Evolutionary conservation across 1,284 basidiomycete species (phyloP).

Genomic region (Sanghuangporus sanghuang): DNA sequence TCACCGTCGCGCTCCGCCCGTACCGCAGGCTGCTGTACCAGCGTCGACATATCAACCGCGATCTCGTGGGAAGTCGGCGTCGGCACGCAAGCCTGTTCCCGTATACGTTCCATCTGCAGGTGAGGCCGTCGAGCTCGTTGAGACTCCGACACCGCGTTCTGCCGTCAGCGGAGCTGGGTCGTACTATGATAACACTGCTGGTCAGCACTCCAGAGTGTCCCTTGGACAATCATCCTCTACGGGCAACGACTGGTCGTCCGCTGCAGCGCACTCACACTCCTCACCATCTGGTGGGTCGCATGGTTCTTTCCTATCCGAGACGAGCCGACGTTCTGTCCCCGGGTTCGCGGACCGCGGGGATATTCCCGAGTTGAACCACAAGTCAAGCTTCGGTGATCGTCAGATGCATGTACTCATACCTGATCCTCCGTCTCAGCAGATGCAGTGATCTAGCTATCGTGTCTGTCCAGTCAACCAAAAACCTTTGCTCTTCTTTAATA

Average conservation of each 20-base stretch:
- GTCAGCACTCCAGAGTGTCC: conserved; percentile 2
- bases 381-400: conserved; percentile 18
- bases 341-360: neutral
- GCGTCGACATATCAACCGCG: neutral
- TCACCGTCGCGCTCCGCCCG: conserved; percentile 2
- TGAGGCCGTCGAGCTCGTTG: conserved; percentile 13
- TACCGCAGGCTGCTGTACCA: neutral
- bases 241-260: conserved; percentile 15
- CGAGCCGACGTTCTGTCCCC: neutral
- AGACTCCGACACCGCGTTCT: conserved; percentile 9
- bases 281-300: conserved; percentile 5
- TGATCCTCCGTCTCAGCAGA: conserved; percentile 12
- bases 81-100: conserved; percentile 14
- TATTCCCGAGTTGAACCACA: conserved; percentile 18
- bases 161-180: neutral
- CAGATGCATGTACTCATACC: conserved; percentile 17
- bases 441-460: conserved; percentile 1
- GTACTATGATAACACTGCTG: neutral
- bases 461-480: too few species aligned
- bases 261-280: conserved; percentile 16
- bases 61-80: conserved; percentile 7
- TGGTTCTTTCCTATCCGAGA: conserved; percentile 1
- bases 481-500: too few species aligned
- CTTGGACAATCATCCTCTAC: neutral
- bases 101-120: conserved; percentile 12